Evolutionary conservation across 2,329 filamentous ascomycete species (phyloP), one percentile per base, ranked within the genome.

Genomic region (Claviceps sp.): DNA sequence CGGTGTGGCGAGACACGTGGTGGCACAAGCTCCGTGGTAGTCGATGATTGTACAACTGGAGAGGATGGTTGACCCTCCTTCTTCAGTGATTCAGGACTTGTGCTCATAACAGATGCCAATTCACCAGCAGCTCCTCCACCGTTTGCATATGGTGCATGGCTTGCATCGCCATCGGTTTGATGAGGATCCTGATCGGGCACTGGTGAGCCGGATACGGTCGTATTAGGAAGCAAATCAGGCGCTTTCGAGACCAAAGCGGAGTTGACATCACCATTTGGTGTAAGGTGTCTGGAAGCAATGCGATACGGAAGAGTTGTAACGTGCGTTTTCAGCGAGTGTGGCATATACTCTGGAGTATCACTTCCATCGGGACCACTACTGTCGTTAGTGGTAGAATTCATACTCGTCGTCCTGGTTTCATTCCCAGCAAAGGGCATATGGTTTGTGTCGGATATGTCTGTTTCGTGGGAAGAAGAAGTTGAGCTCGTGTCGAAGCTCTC

Each of bases 351-450:
- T 50, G 52, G 67, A 61, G 55, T 55, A 53, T 58, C 59, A 42
- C 56, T 50, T n/a, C 62, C 61, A 54, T 61, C 63, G 52, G 65
- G 65, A 55, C 63, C 62, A 53, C 72, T 70, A 59, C 71, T 73
- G 57, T 75, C 78, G 63, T 83, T 82, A 58, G 76, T 74, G 62
- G 79, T 62, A 40, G 78, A 75, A 65, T 72, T 78, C 69, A 82
- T 77, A 67, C 75, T 82, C 61, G 78, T 75, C 5, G 69, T 67
- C 47, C 64, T 63, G 54, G 68, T 70, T 48, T 58, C 60, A 61
- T 65, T 66, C 58, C 70, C 73, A 68, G 72, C 70, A 65, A 70
- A 63, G 58, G 67, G 70, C 57, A 65, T 63, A 45, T 66, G 67
- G 55, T 64, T 66, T 46, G 65, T 63, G 60, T 73, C 75, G 58